Evolutionary conservation across 1,139 yeast genomes (phyloP).

Genomic region (Schwanniomyces etchellsii): DNA sequence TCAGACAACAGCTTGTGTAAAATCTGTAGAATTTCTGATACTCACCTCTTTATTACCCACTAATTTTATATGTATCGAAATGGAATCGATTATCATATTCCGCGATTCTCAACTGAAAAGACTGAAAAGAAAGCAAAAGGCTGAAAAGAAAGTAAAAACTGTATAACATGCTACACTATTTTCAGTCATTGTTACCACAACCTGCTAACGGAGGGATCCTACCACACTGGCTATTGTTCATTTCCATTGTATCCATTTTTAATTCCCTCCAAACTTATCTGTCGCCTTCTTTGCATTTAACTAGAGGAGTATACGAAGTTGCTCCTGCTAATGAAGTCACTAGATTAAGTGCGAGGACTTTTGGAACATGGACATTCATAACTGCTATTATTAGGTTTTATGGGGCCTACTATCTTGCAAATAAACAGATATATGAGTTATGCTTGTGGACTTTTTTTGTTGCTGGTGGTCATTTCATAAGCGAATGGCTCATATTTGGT

Average conservation of each 20-base stretch:
- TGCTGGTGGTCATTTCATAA: constrained; percentile 77
- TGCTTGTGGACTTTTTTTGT: constrained; percentile 78
- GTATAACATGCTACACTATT: constrained; percentile 4
- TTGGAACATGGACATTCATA: constrained; percentile 95
- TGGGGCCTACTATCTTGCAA: constrained; percentile 69
- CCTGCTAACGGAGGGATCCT: constrained; percentile 11
- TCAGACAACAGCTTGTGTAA: no score
- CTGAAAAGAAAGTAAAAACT: no score
- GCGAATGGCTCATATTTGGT: constrained; percentile 75
- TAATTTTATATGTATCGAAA: no score
- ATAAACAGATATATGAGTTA: constrained; percentile 68
- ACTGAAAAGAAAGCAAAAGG: no score
- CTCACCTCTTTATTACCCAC: no score
- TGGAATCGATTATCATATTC: no score
- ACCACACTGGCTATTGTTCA: constrained; percentile 48
- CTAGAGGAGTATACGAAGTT: constrained; percentile 72
- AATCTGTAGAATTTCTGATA: no score
- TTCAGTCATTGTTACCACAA: constrained; percentile 3
- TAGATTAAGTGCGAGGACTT: constrained; percentile 81
- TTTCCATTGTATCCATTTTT: constrained; percentile 84
- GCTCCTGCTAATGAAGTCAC: constrained; percentile 60
- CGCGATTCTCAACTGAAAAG: no score
- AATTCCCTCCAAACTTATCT: constrained; percentile 86
- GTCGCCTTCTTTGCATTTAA: constrained; percentile 58
- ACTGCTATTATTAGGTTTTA: constrained; percentile 80